These are phyloP conservation scores for Botrytis sinoallii DNA, from an alignment of 2,329 filamentous ascomycete species.

Conservation along the genomic window DNA sequence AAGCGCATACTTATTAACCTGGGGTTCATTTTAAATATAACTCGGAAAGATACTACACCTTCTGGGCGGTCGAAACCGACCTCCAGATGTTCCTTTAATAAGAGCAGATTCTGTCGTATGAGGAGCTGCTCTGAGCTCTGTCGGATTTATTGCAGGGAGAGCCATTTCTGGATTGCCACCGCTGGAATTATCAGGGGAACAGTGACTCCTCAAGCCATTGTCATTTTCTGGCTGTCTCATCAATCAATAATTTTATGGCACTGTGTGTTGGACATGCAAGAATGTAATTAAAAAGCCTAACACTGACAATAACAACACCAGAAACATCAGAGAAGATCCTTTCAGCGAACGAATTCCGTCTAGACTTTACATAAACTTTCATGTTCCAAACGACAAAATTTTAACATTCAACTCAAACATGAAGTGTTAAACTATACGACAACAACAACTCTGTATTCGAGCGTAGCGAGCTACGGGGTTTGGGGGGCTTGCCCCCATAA, in stretches of 20 bases:
- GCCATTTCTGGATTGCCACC: not conserved
- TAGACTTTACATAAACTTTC: no score
- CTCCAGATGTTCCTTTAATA: not conserved
- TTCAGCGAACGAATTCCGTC: no score
- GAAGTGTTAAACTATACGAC: not conserved
- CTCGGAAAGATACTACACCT: constrained; percentile 21
- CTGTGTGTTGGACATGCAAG: not conserved
- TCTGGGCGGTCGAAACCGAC: constrained; percentile 4
- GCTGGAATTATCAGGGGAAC: not conserved
- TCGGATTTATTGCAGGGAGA: not conserved
- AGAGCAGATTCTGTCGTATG: not conserved
- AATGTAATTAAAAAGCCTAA: constrained; percentile 11
- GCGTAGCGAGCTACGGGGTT: not conserved
- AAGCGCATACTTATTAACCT: constrained; percentile 31
- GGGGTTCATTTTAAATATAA: not conserved
- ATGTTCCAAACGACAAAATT: no score
- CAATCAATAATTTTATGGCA: not conserved
- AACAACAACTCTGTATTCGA: not conserved
- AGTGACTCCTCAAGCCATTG: not conserved
- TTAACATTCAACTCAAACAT: not conserved
- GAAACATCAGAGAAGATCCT: not conserved
- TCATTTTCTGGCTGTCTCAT: not conserved
- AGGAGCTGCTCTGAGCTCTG: not conserved
- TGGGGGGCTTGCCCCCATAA: not conserved
- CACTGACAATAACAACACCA: not conserved